Percentiles rank a stretch among this genome's conserved stretches.
phyloP scores from a whole-genome alignment of 2,329 filamentous ascomycete genomes.

The Clonostachys rhizophaga region DNA sequence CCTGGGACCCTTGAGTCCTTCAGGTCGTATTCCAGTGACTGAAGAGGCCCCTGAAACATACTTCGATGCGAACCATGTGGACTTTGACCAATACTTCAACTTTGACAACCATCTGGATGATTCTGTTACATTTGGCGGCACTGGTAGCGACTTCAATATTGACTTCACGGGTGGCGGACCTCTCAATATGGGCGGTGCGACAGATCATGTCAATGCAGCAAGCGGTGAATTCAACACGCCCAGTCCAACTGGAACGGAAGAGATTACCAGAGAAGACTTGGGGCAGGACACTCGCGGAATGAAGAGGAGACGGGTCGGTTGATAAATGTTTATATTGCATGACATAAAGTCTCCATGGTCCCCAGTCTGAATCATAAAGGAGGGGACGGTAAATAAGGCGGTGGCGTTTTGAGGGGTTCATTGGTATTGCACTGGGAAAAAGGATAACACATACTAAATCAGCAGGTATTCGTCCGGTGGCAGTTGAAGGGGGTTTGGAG shows the following conservation, averaged over 20 bases:
- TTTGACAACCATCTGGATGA: slow-evolving; percentile 32
- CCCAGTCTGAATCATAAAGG: too few relatives aligned
- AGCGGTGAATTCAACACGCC: slow-evolving; percentile 25
- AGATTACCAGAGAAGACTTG: slow-evolving; percentile 39
- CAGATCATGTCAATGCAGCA: not conserved
- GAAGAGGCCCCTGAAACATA: slow-evolving; percentile 27
- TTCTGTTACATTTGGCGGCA: slow-evolving; percentile 27
- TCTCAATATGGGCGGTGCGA: not conserved
- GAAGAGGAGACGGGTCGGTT: slow-evolving; percentile 30
- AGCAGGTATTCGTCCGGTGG: not conserved
- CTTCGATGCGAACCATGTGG: slow-evolving; percentile 31
- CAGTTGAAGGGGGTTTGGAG: too few relatives aligned
- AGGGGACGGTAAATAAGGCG: too few relatives aligned
- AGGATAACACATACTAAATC: slow-evolving; percentile 7
- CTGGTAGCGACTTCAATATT: slow-evolving; percentile 47
- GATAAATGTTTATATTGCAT: not conserved
- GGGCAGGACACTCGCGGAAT: slow-evolving; percentile 10
- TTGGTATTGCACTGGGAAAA: too few relatives aligned
- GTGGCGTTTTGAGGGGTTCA: too few relatives aligned
- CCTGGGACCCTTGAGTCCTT: slow-evolving; percentile 76
- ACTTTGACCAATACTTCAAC: slow-evolving; percentile 48
- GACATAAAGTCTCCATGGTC: too few relatives aligned
- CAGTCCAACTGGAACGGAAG: slow-evolving; percentile 44
- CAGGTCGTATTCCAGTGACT: slow-evolving; percentile 67
- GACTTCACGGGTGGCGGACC: slow-evolving; percentile 9